Base-by-base conservation (phyloP, 495 filamentous ascomycete genomes). In the Xylaria bambusicola region DNA sequence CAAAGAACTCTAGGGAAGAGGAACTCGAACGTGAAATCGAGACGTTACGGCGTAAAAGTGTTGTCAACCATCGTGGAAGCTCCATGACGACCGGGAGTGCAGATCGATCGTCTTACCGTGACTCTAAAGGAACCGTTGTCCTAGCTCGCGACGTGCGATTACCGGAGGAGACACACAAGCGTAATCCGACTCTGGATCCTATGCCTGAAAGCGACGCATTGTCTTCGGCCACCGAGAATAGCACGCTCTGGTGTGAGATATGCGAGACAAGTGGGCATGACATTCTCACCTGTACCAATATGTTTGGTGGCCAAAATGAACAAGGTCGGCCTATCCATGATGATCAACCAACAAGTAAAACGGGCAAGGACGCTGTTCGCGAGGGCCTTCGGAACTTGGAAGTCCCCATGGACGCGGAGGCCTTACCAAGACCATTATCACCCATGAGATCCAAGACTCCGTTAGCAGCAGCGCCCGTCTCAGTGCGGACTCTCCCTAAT, bases 241-340 rank as follows among this genome's bases (percentile, higher is more conserved):
- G 86, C 55, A 80, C 78, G 21, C 80, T 93, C 58, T 97, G 93
- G 90, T 98, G 93, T 75, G 93, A 98, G 74, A 93, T 98, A 49
- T 97, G 93, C 72, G 93, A 98, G 73, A 89, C 88, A 2, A 80
- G 82, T n/a, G 93, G 93, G 15, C 93, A 98, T 64, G 93, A 98
- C 62, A 96, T 98, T 60, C 74, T 98, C 35, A 94, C 86, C 18
- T 98, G 93, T 77, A 91, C 90, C 31, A 94, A 87, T 68, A 91
- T 95, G 84, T 92, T 93, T 68, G 85, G 79, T n/a, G 60, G 74
- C 18, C 74, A 71, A 58, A 74, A 65, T 61, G 70, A 72, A 64
- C 73, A 72, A 65, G 57, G 56, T 50, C 66, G 63, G 47, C 31
- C 41, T 60, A 50, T 41, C 49, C 5, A 23, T 21, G 58, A 48